A percentile compares a stretch with the other conserved stretches of the same genome.
These are phyloP conservation scores for Entomortierella lignicola DNA, from an alignment of 192 early-diverging fungal genomes.

Conservation along the genomic window DNA sequence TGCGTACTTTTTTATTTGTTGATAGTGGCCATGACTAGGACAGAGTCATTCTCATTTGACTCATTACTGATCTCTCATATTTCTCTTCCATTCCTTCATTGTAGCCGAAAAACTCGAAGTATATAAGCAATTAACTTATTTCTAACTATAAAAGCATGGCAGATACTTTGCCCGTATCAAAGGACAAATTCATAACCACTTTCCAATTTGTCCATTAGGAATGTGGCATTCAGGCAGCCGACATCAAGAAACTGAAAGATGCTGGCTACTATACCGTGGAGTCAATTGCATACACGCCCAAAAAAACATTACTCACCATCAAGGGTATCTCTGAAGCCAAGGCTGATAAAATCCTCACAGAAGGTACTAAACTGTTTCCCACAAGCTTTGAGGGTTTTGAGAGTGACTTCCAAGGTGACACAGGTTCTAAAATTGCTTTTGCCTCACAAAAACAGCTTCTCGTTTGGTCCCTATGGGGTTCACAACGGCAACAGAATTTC, in stretches of 20 bases:
- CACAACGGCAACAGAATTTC: slow-evolving; percentile 92
- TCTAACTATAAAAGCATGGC: neutral
- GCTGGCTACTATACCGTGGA: slow-evolving; percentile 94
- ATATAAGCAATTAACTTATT: slow-evolving; percentile 1
- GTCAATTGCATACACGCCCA: slow-evolving; percentile 91
- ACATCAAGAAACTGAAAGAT: slow-evolving; percentile 88
- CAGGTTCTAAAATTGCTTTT: too few relatives aligned
- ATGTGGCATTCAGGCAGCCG: slow-evolving; percentile 73
- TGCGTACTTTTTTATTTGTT: slow-evolving; percentile 3
- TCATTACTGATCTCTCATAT: neutral
- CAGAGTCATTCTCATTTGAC: slow-evolving; percentile 37
- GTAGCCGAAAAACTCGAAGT: slow-evolving; percentile 50
- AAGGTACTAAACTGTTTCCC: too few relatives aligned
- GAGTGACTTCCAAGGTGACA: too few relatives aligned
- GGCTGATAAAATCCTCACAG: slow-evolving; percentile 92
- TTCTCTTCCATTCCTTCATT: neutral
- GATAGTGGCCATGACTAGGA: neutral
- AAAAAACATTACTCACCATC: slow-evolving; percentile 84
- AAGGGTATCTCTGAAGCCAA: slow-evolving; percentile 97
- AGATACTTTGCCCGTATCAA: too few relatives aligned
- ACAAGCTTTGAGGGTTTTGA: too few relatives aligned
- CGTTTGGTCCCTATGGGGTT: slow-evolving; percentile 96
- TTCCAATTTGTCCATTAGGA: slow-evolving; percentile 55
- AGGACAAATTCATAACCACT: neutral
- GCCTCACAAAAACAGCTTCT: slow-evolving; percentile 70